Percentiles rank a stretch among this genome's conserved stretches.
phyloP scores from a whole-genome alignment of 2,329 filamentous ascomycete genomes.

The Paracoccidioides brasiliensis region DNA sequence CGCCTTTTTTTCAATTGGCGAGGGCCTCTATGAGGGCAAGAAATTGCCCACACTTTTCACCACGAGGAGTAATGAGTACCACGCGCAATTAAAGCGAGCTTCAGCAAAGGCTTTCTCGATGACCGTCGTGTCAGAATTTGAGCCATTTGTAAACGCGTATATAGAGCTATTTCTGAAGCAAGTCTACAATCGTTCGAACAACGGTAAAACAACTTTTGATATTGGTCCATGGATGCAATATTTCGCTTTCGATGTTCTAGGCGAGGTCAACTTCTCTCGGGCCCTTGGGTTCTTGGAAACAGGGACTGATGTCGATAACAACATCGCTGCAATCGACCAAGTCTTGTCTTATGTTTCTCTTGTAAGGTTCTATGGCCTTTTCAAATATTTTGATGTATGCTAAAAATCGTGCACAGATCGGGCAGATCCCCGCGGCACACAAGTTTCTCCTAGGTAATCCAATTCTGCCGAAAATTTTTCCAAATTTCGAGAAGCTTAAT shows the following conservation, averaged over 20 bases:
- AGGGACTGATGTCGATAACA: slow-evolving; percentile 2
- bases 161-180: slow-evolving; percentile 10
- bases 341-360: not conserved
- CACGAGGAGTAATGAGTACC: not conserved
- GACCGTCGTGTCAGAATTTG: slow-evolving; percentile 11
- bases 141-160: slow-evolving; percentile 11
- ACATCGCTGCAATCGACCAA: not conserved
- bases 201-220: slow-evolving; percentile 4
- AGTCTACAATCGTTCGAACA: not conserved
- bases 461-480: not conserved
- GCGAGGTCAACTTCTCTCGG: slow-evolving; percentile 19
- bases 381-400: not conserved
- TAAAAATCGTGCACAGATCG: not conserved
- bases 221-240: not conserved
- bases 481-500: not conserved
- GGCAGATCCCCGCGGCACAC: not conserved
- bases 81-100: not conserved
- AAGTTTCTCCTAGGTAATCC: not conserved
- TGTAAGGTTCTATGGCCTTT: not conserved
- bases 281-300: slow-evolving; percentile 14
- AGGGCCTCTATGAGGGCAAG: not conserved
- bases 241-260: slow-evolving; percentile 18
- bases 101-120: slow-evolving; percentile 12
- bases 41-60: not conserved
- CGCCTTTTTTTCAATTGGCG: not conserved